Conservation (phyloP, 768 basidiomycete genomes). For the Atractiella rhizophila region DNA sequence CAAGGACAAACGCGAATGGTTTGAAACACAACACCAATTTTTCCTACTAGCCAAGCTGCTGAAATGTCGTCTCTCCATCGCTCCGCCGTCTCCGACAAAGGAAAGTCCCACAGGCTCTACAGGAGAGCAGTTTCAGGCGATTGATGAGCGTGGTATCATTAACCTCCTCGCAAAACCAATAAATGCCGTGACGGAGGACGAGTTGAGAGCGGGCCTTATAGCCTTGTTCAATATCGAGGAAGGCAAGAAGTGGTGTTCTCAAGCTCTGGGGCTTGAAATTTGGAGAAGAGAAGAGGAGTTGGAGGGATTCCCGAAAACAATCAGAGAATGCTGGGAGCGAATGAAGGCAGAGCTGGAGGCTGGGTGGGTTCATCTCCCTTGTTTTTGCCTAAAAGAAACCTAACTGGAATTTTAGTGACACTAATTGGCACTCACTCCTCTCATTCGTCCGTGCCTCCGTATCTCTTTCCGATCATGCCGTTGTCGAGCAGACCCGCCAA, state of each 20-base stretch:
- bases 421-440: conserved; percentile 18
- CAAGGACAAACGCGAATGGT: too few species aligned
- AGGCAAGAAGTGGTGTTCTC: conserved; percentile 7
- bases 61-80: too few species aligned
- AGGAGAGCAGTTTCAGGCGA: too few species aligned
- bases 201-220: neutral
- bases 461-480: neutral
- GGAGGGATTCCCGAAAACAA: neutral
- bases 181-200: neutral
- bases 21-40: too few species aligned
- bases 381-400: neutral
- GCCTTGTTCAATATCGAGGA: neutral
- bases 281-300: conserved; percentile 10
- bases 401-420: conserved; percentile 4
- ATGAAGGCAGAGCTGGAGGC: conserved; percentile 2
- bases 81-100: too few species aligned
- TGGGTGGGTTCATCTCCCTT: neutral
- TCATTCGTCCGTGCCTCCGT: conserved; percentile 9
- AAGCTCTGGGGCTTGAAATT: conserved; percentile 11
- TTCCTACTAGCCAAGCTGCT: too few species aligned
- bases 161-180: too few species aligned
- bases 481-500: neutral
- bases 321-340: conserved; percentile 1
- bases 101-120: too few species aligned
- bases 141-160: too few species aligned